Base-by-base conservation (phyloP, 768 basidiomycete genomes). In the Cantharellus cinnabarinus region DNA sequence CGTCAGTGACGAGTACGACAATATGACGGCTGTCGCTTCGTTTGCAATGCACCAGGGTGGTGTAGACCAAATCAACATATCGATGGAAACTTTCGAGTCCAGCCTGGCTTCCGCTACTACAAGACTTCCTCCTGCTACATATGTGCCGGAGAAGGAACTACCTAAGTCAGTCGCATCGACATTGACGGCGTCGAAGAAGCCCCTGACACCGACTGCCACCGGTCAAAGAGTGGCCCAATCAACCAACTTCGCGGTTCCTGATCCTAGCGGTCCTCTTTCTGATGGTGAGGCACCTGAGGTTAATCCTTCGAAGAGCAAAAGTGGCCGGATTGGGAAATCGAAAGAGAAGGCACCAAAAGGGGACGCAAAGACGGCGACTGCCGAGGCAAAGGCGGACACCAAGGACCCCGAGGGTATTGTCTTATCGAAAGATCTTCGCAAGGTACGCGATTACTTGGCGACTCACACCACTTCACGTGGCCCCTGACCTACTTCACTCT, bases 31-130 rank as follows among this genome's bases (percentile, higher is more conserved):
- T 14, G 63, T 90, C 56, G 84, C 88, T 3, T 86, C 85, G 39
- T 90, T 89, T 71, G 85, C 84, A 2, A 86, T 90, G n/a, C 88
- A 89, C 67, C 81, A 84, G 15, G 79, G 77, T n/a, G 88, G 88
- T 42, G 88, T 90, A 10, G 88, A 90, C 66, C 88, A 90, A 66
- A 79, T 90, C 38, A 77, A 90, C 57, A 82, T 90, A 64, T 79
- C 84, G 63, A 85, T 79, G 68, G 88, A 90, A 66, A 87, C 85
- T 84, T 87, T 78, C 64, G 84, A 88, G 62, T 66, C 72, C n/a
- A 86, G 85, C 0, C 69, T 85, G 41, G 66, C 71, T 4, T 69
- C 73, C 15, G 73, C 81, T 3, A 68, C 70, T 5, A 74, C 79
- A 63, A 88, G 85, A 66, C 79, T 82, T 58, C 48, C 70, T 63